A percentile compares a stretch with the other conserved stretches of the same genome.
Conservation (phyloP, 139 green algal genomes). For the Tetradesmus obliquus region DNA sequence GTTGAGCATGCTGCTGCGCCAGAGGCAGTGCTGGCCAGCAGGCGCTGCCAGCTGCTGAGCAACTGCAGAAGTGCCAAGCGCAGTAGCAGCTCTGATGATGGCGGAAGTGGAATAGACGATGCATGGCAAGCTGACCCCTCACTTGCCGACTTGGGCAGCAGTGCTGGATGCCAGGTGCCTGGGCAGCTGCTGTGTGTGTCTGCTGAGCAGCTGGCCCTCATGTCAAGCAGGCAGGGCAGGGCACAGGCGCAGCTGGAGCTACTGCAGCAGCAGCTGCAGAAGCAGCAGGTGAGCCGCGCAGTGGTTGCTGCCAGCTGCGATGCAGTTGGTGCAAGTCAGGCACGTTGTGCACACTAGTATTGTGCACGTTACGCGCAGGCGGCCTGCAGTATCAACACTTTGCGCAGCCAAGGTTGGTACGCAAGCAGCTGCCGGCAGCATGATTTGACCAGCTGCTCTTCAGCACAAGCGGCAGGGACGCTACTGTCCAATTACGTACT, state of each 20-base stretch:
- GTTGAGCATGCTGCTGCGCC: neutral
- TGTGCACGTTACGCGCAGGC: too few relatives aligned
- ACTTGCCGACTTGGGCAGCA: neutral
- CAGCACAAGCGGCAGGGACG: too few relatives aligned
- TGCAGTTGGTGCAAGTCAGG: neutral
- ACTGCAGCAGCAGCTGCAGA: neutral
- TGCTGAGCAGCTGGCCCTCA: neutral
- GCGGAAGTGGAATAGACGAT: neutral
- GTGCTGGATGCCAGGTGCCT: neutral
- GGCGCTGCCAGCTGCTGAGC: neutral
- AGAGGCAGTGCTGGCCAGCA: neutral
- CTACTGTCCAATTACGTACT: too few relatives aligned
- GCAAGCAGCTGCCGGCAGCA: too few relatives aligned
- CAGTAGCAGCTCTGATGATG: neutral
- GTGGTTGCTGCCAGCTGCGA: neutral
- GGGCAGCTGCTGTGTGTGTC: neutral
- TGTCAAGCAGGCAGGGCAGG: neutral
- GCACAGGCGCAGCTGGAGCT: constrained; percentile 4
- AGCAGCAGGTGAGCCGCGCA: neutral
- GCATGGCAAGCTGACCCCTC: neutral
- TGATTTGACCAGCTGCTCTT: too few relatives aligned
- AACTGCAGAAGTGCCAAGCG: neutral
- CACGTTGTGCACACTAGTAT: too few relatives aligned
- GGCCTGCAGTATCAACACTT: too few relatives aligned
- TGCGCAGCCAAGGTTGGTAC: too few relatives aligned